Base-by-base conservation (phyloP, 2,329 filamentous ascomycete species). In the Fusarium sterilihyphosum region DNA sequence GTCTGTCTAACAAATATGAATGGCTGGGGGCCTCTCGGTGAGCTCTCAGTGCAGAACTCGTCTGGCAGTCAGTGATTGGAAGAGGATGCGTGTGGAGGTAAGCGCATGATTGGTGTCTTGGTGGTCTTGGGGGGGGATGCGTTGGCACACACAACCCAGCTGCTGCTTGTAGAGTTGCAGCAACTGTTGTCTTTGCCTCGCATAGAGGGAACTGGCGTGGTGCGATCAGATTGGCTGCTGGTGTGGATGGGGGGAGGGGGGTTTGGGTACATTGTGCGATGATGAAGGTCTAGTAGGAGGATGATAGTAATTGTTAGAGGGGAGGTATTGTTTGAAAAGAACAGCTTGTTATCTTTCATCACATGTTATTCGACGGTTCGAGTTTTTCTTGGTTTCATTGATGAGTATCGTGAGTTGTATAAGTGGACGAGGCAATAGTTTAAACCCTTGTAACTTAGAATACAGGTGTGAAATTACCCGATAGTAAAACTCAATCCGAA, bases 51-150 rank as follows among this genome's bases (percentile, higher is more conserved):
- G 41, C 65, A 65, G 62, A 64, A 64, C 44, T 58, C 62, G 61
- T 72, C 70, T 78, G 76, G 76, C 74, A 78, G 8, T 31, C 49
- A 47, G 24, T 78, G 76, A 78, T 78, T 78, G 76, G 75, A 59
- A 67, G 53, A 65, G 61, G 67, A 26, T 69, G 72, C 61, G 69
- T 54, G 73, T 70, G 73, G 74, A 72, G 65, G 65, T 33, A 61
- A 54, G 77, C 77, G 76, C 72, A 74, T 81, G 79, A 81, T 81
- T 80, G 79, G 79, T 73, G 68, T 63, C 49, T 72, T 59, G 61
- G 63, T 49, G 67, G 53, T 59, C 60, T 59, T 35, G 37, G 47
- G 64, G 74, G 68, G 70, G 60, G 73, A 71, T 70, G 76, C 75
- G 76, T 74, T 77, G 75, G 76, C 73, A 78, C 64, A 68, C 50